Base-by-base conservation (phyloP, 257 asterid species). In the Fraxinus americana region DNA sequence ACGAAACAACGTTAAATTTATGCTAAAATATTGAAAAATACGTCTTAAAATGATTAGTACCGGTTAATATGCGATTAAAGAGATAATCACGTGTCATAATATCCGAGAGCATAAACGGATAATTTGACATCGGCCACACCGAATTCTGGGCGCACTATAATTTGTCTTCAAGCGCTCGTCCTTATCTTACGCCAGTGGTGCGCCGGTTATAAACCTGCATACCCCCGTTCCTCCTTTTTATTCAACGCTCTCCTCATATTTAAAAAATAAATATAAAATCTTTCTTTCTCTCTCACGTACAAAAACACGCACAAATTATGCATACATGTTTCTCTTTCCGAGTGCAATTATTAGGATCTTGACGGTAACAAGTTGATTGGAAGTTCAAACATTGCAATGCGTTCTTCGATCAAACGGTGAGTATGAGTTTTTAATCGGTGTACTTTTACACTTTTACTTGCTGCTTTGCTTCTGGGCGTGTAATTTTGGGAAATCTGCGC, bases 181-280 rank as follows among this genome's bases (percentile, higher is more conserved):
- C 67, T 84, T 83, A 86, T 70, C 82, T 72, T 80, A 81, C 76
- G 87, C 92, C 77, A 79, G 79, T 71, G 77, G 73, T 82, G 87
- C 85, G 73, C 82, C 72, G 71, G 77, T 86, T 83, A 68, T 77
- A 72, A 80, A 78, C 81, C 82, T 75, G 69, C 35, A 86, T 81
- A 83, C 83, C 78, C 86, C 32, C 14, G 67, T 21, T 63, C 17
- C 35, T 25, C 36, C 69, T 63, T 12, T 61, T 63, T 23, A 79
- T 68, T 67, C 29, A 70, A 54, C 73, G 50, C 16, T 73, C 65
- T 38, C 73, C 21, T 41, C 14, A 81, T 25, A 63, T 63, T 63
- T 27, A 63, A 63, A 63, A 10, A 12, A 43, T 63, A 10, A 63
- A 27, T 32, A 63, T 63, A 63, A 63, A 63, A 25, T 25, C 70